Evolutionary conservation across 495 filamentous ascomycete species (phyloP).

Genomic region (Tuber borchii): DNA sequence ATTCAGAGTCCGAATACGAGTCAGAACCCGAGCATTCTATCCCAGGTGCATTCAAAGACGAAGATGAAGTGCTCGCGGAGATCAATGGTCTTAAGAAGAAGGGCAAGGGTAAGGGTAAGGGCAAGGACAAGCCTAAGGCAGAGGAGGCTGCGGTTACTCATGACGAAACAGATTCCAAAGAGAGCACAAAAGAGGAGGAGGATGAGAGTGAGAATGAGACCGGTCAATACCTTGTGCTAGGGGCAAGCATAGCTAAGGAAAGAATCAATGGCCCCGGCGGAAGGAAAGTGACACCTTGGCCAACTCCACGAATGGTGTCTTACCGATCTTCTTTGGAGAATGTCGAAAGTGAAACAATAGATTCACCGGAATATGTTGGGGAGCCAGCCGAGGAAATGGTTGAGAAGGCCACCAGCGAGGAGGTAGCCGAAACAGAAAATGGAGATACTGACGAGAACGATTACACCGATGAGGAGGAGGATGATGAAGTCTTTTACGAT

Average conservation of each 20-base stretch:
- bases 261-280: constrained; percentile 15
- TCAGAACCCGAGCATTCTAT: background rate
- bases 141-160: background rate
- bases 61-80: constrained; percentile 9
- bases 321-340: constrained; percentile 19
- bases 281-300: constrained; percentile 37
- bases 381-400: background rate
- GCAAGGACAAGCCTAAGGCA: background rate
- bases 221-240: background rate
- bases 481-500: constrained; percentile 14
- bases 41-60: constrained; percentile 1
- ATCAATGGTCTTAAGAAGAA: background rate
- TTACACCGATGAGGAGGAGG: constrained; percentile 19
- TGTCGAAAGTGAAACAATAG: constrained; percentile 7
- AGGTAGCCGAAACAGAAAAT: background rate
- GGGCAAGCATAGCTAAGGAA: background rate
- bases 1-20: constrained; percentile 6
- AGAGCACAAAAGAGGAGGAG: constrained; percentile 3
- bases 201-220: constrained; percentile 3
- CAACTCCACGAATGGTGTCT: constrained; percentile 30
- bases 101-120: background rate
- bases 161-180: constrained; percentile 3
- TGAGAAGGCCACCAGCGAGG: background rate
- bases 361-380: background rate
- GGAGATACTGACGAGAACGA: constrained; percentile 7